phyloP scores from a whole-genome alignment of 345 rosid genomes.

The Corchorus olitorius region DNA sequence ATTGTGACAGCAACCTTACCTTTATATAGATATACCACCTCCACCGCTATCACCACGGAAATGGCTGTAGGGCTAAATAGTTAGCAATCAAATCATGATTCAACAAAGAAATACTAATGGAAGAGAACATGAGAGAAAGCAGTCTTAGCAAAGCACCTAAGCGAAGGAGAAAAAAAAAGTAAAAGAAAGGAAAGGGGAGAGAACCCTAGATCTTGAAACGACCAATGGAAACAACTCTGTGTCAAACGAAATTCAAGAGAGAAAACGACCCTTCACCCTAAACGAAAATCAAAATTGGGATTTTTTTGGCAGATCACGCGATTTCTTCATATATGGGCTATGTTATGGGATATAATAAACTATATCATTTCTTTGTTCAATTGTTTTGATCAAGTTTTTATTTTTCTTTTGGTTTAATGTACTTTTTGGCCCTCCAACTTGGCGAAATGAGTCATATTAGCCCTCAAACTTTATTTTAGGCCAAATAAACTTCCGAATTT shows the following conservation, averaged over 20 bases:
- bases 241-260: conserved; percentile 46
- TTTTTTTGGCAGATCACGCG: conserved; percentile 34
- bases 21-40: too few relatives aligned
- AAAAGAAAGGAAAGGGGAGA: neutral
- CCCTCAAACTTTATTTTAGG: too few relatives aligned
- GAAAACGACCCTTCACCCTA: conserved; percentile 53
- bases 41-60: too few relatives aligned
- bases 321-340: neutral
- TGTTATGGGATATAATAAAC: neutral
- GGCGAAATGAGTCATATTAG: too few relatives aligned
- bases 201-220: neutral
- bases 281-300: conserved; percentile 36
- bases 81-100: neutral
- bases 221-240: conserved; percentile 26
- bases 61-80: neutral
- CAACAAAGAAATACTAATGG: neutral
- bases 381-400: neutral
- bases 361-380: neutral
- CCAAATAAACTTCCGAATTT: too few relatives aligned
- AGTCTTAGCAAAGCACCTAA: neutral
- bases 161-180: neutral
- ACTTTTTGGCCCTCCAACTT: too few relatives aligned
- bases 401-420: neutral
- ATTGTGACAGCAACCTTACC: too few relatives aligned
- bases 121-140: too few relatives aligned